Evolutionary conservation across 768 basidiomycete species (phyloP), one percentile per base, ranked within the genome.

Genomic region (Paxillus involutus): DNA sequence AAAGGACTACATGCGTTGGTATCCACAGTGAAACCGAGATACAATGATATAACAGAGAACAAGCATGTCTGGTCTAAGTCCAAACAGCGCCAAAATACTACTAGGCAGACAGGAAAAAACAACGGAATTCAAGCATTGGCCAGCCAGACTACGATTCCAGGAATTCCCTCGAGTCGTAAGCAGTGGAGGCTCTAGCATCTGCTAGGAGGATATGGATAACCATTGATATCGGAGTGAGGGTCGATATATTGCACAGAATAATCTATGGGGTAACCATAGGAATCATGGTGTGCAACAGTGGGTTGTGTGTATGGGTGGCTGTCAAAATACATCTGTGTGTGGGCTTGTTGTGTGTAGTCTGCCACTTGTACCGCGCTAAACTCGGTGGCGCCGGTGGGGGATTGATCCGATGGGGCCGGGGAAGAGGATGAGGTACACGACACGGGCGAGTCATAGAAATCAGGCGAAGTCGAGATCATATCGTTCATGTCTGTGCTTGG

Each of bases 401-500:
- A 59, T 24, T 65, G 68, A 49, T 68, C 68, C 54, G 68, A 57
- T 10, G 37, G 51, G 21, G 44, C 56, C 12, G 67, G 58, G 16
- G 63, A 68, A 30, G 66, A 60, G 24, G 66, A 63, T 17, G 66
- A 62, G 12, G 61, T 54, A 35, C 51, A 30, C 8, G 61, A 60
- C 41, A 33, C 48, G 3, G 63, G 57, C 19, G 66, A 68, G 56
- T 66, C 63, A 55, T 57, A 41, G 24, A 51, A 29, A 3, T 68
- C 67, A 8, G 26, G 26, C 35, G 53, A 43, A 16, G 29, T 51
- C n/a, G 64, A 48, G 32, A 24, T 29, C 49, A 49, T 48, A 32
- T 62, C 59, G 33, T 45, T 52, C 47, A 42, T 41, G 26, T 66
- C 64, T 37, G 55, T 43, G 49, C 36, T 58, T 5, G 65, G 43